These are phyloP conservation scores for Backusella tuberculispora DNA, from an alignment of 192 early-diverging fungal species.

Conservation along the genomic window DNA sequence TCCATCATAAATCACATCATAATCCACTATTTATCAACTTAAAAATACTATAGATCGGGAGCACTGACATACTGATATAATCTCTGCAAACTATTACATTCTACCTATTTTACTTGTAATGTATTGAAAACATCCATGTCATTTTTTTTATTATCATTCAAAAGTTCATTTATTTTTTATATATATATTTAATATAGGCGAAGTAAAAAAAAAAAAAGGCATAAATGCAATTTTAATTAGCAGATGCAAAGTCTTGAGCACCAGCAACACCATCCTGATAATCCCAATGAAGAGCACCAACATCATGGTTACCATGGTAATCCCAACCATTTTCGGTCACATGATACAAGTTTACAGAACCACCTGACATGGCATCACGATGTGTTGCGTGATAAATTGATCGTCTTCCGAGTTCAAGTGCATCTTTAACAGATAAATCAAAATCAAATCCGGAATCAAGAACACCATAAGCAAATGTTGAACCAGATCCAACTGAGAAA, in stretches of 20 bases:
- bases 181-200: no score
- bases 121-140: no score
- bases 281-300: conserved; percentile 82
- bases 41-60: no score
- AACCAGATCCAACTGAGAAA: conserved; percentile 99
- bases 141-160: background rate
- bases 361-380: conserved; percentile 93
- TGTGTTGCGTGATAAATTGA: conserved; percentile 96
- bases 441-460: conserved; percentile 86
- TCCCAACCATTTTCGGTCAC: conserved; percentile 91
- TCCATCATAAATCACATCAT: no score
- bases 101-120: no score
- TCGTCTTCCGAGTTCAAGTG: conserved; percentile 86
- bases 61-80: no score
- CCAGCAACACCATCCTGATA: conserved; percentile 49
- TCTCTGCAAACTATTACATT: no score
- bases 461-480: conserved; percentile 98
- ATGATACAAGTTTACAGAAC: conserved; percentile 88
- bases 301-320: conserved; percentile 81
- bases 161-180: no score
- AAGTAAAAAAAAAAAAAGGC: background rate
- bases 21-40: no score
- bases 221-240: background rate
- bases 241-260: conserved; percentile 1
- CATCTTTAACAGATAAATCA: conserved; percentile 84